These are phyloP conservation scores for Fusarium hainanense DNA, from an alignment of 2,329 filamentous ascomycete genomes.

Conservation along the genomic window DNA sequence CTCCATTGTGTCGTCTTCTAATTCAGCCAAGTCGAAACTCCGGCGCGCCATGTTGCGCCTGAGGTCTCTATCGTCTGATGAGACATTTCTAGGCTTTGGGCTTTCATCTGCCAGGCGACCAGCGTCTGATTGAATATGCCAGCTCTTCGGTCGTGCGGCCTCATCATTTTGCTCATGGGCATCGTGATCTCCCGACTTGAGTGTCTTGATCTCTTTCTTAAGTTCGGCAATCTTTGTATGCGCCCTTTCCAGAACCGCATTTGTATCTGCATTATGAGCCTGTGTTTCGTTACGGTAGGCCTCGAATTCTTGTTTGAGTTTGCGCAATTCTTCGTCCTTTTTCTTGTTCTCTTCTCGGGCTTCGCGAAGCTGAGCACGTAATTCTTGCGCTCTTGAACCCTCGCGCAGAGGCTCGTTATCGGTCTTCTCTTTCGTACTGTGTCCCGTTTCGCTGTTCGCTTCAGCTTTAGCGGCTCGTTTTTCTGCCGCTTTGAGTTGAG, in stretches of 20 bases:
- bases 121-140: constrained; percentile 44
- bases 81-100: not conserved
- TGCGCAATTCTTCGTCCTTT: constrained; percentile 63
- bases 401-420: constrained; percentile 37
- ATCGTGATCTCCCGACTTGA: constrained; percentile 51
- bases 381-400: constrained; percentile 49
- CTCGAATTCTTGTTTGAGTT: constrained; percentile 64
- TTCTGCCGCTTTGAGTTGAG: constrained; percentile 62
- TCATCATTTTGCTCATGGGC: constrained; percentile 16
- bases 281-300: constrained; percentile 65
- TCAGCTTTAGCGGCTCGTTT: constrained; percentile 54
- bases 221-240: constrained; percentile 67
- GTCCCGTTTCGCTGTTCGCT: constrained; percentile 29
- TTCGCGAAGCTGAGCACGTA: constrained; percentile 57
- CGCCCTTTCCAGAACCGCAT: constrained; percentile 65
- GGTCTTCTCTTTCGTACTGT: constrained; percentile 46
- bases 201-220: constrained; percentile 62
- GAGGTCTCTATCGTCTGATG: constrained; percentile 4
- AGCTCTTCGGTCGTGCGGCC: constrained; percentile 46
- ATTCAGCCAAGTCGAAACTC: constrained; percentile 47
- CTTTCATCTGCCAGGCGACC: constrained; percentile 23
- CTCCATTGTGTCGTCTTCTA: constrained; percentile 30
- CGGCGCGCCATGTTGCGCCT: constrained; percentile 30
- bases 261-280: constrained; percentile 64
- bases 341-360: constrained; percentile 57